These are phyloP conservation scores for Hypoxylon sp. DNA, from an alignment of 2,329 filamentous ascomycete genomes.

Conservation along the genomic window DNA sequence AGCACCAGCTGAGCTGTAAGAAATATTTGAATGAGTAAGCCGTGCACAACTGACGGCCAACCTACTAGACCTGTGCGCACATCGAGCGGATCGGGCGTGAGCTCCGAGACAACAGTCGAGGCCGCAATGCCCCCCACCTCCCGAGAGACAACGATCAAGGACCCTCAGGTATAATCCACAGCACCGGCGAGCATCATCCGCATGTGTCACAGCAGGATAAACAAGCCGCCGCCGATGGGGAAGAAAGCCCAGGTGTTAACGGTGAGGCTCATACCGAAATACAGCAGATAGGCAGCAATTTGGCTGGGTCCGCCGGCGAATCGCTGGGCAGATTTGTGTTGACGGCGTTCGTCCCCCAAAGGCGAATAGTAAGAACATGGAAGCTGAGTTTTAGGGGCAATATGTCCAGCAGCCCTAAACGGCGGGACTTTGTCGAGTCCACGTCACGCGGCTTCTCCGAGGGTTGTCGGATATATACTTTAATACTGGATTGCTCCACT, in stretches of 20 bases:
- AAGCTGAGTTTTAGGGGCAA: constrained; percentile 48
- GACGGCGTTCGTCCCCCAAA: constrained; percentile 55
- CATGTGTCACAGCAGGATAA: constrained; percentile 59
- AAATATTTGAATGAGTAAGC: no score
- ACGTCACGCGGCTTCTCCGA: constrained; percentile 3
- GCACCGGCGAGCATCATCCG: constrained; percentile 65
- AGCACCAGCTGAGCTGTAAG: no score
- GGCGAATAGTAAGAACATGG: constrained; percentile 55
- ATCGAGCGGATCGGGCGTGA: no score
- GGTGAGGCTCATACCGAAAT: constrained; percentile 44
- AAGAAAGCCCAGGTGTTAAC: constrained; percentile 63
- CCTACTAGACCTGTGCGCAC: no score
- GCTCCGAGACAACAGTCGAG: no score
- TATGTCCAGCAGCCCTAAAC: constrained; percentile 17
- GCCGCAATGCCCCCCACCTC: no score
- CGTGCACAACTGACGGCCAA: no score
- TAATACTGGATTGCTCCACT: constrained; percentile 32
- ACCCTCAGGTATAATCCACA: constrained; percentile 31
- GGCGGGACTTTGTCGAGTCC: neutral
- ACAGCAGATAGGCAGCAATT: constrained; percentile 51
- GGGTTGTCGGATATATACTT: constrained; percentile 26
- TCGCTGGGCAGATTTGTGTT: constrained; percentile 48
- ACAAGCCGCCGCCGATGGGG: constrained; percentile 56
- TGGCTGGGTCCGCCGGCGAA: constrained; percentile 44
- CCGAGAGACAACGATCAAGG: no score